Percentiles rank a stretch among this genome's conserved stretches.
Conservation (phyloP, 176 grass and related monocot species). For the Oryza meridionalis region DNA sequence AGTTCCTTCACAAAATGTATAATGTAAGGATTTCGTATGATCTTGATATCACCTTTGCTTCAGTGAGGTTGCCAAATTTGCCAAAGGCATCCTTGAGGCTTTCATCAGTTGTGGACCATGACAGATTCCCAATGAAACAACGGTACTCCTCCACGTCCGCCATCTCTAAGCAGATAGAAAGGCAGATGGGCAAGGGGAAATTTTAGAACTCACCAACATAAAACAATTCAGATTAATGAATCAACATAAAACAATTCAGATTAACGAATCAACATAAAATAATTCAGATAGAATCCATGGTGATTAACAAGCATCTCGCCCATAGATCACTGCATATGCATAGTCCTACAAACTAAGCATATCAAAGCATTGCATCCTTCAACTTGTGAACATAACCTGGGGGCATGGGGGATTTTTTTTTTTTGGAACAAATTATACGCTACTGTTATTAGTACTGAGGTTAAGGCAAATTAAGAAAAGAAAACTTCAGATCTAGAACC, state of each 20-base stretch:
- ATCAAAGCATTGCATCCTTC: no score
- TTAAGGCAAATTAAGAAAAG: not conserved
- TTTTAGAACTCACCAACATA: not conserved
- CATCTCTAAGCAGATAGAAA: conserved; percentile 43
- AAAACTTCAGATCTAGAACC: not conserved
- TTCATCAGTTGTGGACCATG: conserved; percentile 78
- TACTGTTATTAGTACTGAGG: not conserved
- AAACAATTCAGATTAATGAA: not conserved
- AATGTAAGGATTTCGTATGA: not conserved
- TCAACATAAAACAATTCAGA: not conserved
- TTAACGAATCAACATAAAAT: not conserved
- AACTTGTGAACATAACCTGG: no score
- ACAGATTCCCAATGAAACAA: conserved; percentile 93
- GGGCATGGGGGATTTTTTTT: no score
- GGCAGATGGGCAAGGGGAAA: not conserved
- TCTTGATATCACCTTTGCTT: conserved; percentile 69
- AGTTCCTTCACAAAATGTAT: not conserved
- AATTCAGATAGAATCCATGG: not conserved
- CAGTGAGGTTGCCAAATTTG: conserved; percentile 76
- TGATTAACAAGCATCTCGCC: not conserved
- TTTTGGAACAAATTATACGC: no score
- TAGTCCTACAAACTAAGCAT: no score
- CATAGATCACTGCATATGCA: not conserved
- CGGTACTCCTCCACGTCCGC: conserved; percentile 74
- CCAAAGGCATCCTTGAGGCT: conserved; percentile 77